Base-by-base conservation (phyloP, 2,329 filamentous ascomycete species). In the Aspergillus caelatus region DNA sequence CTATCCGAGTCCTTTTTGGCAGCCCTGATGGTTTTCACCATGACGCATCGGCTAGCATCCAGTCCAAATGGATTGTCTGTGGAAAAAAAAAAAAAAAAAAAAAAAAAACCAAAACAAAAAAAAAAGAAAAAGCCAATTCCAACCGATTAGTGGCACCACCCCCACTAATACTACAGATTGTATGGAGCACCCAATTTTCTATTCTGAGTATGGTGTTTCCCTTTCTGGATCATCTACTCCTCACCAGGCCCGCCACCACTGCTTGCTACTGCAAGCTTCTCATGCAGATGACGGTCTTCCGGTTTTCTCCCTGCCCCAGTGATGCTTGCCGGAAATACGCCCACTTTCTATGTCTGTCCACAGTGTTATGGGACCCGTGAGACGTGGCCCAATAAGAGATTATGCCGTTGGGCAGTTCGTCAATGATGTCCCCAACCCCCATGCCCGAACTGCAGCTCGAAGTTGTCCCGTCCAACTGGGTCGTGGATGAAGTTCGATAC, bases 321-420 rank as follows among this genome's bases (percentile, higher is more conserved):
- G 68, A 72, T 69, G 63, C 58, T 64, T 64, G 39, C 60, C 63
- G 55, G 61, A 58, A 63, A 57, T 60, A 63, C 67, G 60, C 65
- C 65, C 57, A 62, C 59, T 70, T 62, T 64, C 64, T 68, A 70
- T 67, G 45, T 62, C 62, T 66, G 62, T 70, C 67, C 67, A 70
- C 65, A 60, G 66, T 65, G 72, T 72, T 72, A 55, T 55, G 71
- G 70, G 67, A 56, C 67, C 72, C 66, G 67, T 69, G 72, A 78
- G 74, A 80, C 78, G 78, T 80, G 78, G 78, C 70, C 77, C 78
- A 80, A 80, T 79, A 66, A 74, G 62, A 72, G 62, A 39, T 39
- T 57, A 62, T 70, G 65, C 61, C 67, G 69, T 74, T 70, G 67
- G 71, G 71, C 68, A 70, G 72, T 75, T 77, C 74, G 68, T 71